These are phyloP conservation scores for Thielaviopsis ethacetica DNA, from an alignment of 2,329 filamentous ascomycete genomes.

Conservation along the genomic window DNA sequence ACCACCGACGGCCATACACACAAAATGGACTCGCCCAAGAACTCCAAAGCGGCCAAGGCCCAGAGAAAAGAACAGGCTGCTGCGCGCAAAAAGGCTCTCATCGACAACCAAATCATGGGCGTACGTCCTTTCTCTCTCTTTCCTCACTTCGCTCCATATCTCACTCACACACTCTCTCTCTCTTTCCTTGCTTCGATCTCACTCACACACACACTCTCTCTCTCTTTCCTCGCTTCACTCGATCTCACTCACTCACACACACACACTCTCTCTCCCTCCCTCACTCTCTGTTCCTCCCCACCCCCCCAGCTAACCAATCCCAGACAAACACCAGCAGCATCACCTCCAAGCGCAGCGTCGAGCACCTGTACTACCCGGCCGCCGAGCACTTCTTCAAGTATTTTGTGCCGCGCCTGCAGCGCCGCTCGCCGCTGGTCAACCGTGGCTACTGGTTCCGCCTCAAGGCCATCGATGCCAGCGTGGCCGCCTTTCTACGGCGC, in stretches of 20 bases:
- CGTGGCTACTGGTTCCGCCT: slow-evolving; percentile 78
- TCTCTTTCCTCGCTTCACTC: too few relatives aligned
- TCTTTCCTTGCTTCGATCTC: too few relatives aligned
- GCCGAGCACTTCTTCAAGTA: slow-evolving; percentile 74
- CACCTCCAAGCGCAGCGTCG: slow-evolving; percentile 84
- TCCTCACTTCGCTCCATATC: too few relatives aligned
- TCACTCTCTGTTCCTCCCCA: not conserved
- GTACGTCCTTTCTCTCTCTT: slow-evolving; percentile 23
- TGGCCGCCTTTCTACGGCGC: slow-evolving; percentile 53
- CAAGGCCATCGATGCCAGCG: slow-evolving; percentile 60
- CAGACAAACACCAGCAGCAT: slow-evolving; percentile 90
- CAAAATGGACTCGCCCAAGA: not conserved
- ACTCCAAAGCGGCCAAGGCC: not conserved
- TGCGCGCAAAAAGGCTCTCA: slow-evolving; percentile 10
- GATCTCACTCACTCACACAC: too few relatives aligned
- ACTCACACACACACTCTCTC: too few relatives aligned
- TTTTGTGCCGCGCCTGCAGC: slow-evolving; percentile 71
- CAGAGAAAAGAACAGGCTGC: not conserved
- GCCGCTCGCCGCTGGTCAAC: slow-evolving; percentile 78
- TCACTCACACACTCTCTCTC: too few relatives aligned
- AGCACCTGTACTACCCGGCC: slow-evolving; percentile 62
- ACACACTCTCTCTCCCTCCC: too few relatives aligned
- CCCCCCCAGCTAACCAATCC: slow-evolving; percentile 7
- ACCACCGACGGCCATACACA: too few relatives aligned
- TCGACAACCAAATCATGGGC: slow-evolving; percentile 39